Conservation (phyloP, 73 alveolate genomes). For the Symbiodinium pilosum region DNA sequence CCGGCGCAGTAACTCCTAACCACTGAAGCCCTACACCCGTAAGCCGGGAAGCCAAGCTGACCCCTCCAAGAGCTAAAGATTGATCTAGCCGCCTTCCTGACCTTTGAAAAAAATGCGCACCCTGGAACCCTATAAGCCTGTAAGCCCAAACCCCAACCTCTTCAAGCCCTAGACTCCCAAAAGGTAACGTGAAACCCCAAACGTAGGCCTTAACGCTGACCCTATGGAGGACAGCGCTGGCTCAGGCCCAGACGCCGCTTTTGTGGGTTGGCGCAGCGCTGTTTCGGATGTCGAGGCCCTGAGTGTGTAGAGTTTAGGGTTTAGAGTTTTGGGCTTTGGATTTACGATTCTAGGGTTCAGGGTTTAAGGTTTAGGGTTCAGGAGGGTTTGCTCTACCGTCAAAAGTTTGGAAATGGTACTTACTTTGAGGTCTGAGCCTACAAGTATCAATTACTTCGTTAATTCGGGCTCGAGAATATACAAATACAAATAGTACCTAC, state of each 20-base stretch:
- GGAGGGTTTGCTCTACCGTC: slow-evolving; percentile 4
- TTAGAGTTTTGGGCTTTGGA: background rate
- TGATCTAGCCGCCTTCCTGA: too few species aligned
- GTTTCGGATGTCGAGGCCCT: slow-evolving; percentile 58
- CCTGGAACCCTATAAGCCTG: background rate
- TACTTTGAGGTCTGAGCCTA: too few species aligned
- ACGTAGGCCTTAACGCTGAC: background rate
- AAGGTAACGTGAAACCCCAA: background rate
- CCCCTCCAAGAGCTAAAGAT: too few species aligned
- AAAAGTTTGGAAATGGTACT: too few species aligned
- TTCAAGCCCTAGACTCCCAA: background rate
- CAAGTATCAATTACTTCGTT: too few species aligned
- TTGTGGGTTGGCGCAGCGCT: slow-evolving; percentile 72
- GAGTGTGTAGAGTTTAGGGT: background rate
- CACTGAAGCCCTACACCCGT: too few species aligned
- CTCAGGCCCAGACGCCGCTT: background rate
- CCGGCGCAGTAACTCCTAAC: too few species aligned
- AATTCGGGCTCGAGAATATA: too few species aligned
- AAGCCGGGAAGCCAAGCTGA: too few species aligned
- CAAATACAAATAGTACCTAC: too few species aligned
- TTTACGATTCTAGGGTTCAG: background rate
- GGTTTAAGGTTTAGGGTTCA: background rate
- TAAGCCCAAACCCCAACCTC: background rate
- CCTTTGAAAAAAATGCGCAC: too few species aligned
- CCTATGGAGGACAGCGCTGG: background rate